Conservation (phyloP, 2,329 filamentous ascomycete genomes). For the Didymellaceae sp. region DNA sequence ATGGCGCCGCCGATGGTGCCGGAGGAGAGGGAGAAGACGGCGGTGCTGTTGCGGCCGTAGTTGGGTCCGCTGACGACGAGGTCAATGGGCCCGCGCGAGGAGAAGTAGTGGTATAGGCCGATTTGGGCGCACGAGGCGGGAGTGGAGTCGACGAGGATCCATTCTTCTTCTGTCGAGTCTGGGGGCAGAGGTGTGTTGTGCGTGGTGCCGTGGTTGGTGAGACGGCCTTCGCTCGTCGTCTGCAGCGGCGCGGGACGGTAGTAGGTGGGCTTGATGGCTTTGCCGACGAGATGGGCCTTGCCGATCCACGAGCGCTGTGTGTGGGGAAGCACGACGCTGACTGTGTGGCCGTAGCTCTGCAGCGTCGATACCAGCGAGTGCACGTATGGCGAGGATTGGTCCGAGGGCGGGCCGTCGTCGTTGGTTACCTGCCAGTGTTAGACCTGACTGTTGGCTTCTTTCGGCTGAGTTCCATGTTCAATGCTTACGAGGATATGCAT, state of each 20-base stretch:
- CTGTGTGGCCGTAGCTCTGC: constrained; percentile 74
- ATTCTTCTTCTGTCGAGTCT: constrained; percentile 51
- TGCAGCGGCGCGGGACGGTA: constrained; percentile 72
- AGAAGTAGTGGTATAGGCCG: constrained; percentile 56
- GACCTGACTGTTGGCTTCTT: neutral
- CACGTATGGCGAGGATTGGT: constrained; percentile 58
- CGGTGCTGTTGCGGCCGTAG: constrained; percentile 59
- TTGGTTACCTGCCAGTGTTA: constrained; percentile 53
- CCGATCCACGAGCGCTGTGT: constrained; percentile 97
- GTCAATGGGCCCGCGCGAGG: constrained; percentile 52
- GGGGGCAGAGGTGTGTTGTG: constrained; percentile 42
- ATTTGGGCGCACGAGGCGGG: constrained; percentile 59
- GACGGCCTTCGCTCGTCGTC: constrained; percentile 36
- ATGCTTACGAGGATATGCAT: constrained; percentile 50
- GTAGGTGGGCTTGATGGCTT: constrained; percentile 83
- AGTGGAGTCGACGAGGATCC: constrained; percentile 59
- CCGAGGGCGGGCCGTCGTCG: constrained; percentile 60
- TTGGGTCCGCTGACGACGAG: constrained; percentile 59
- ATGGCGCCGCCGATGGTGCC: constrained; percentile 59
- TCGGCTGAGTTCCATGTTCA: neutral
- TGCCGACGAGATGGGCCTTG: constrained; percentile 94
- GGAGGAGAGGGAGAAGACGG: constrained; percentile 57
- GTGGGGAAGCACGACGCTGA: constrained; percentile 90
- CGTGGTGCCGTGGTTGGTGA: constrained; percentile 48
- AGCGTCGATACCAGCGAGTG: constrained; percentile 54